Evolutionary conservation across 2,329 filamentous ascomycete genomes (phyloP), one percentile per base, ranked within the genome.

Genomic region (Phaeosphaeria sp.): DNA sequence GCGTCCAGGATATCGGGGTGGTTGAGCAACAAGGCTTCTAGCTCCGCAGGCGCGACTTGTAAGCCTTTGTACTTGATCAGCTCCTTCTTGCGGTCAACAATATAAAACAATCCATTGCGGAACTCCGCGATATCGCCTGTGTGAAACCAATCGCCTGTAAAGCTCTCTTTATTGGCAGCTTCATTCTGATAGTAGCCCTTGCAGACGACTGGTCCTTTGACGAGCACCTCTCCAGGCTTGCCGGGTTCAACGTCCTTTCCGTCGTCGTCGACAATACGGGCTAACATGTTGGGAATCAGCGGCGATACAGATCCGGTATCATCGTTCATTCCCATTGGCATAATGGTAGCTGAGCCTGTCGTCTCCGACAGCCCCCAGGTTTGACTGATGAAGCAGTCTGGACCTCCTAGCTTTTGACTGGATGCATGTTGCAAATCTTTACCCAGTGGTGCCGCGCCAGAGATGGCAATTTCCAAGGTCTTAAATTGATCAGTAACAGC

Each of bases 291-390:
- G 0, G 80, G 76, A 0, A 82, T 66, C 25, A 83, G 64, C 7
- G 73, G 69, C 1, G 76, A 73, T 6, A 86, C 78, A 30, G 81
- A 83, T 2, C 84, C 84, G 1, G 80, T 81, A 10, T 77, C 75
- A 52, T 83, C 81, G 11, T 67, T 66, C 50, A 73, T 70, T 0
- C 76, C 79, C 9, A 76, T 72, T 0, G 80, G 79, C 58, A 82
- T 77, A 23, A 78, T 56, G 0, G 84, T 87, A 6, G 83, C 79
- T 0, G 77, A 77, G 0, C 84, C 77, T 0, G 72, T 77, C 6
- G 84, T 86, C 72, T 88, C 86, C 46, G 82, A 87, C 42, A 87
- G 68, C 0, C 87, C 86, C 84, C 84, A 88, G 0, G 83, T 84
- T 73, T 87, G 85, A 0, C 71, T 72, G 17, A 88, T 73, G 13